phyloP scores from a whole-genome alignment of 345 rosid species.

The Populus deltoides region DNA sequence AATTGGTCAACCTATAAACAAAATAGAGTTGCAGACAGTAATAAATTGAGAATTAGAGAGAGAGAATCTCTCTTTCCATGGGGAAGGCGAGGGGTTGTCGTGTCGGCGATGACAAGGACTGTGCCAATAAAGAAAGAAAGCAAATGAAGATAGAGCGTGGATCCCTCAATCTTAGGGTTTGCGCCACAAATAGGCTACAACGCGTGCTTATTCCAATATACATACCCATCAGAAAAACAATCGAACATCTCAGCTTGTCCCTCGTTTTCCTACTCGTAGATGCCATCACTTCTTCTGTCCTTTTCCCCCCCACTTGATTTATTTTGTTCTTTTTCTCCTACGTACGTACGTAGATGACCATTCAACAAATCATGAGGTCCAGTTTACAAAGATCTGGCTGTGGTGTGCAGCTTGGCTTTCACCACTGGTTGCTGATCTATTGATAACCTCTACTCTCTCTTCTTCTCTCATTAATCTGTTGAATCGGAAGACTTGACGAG shows the following conservation, averaged over 20 bases:
- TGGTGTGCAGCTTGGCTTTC: too few relatives aligned
- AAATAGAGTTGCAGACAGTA: too few relatives aligned
- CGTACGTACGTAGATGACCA: not conserved
- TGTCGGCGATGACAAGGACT: not conserved
- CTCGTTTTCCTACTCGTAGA: not conserved
- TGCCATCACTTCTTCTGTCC: conserved; percentile 17
- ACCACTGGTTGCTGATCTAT: too few relatives aligned
- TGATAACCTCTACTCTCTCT: not conserved
- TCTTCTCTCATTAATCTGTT: not conserved
- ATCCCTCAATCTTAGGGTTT: conserved; percentile 17
- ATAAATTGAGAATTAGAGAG: not conserved
- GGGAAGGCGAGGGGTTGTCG: not conserved
- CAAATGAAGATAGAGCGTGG: not conserved
- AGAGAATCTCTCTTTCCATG: not conserved
- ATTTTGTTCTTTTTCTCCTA: not conserved
- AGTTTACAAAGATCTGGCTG: too few relatives aligned
- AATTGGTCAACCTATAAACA: too few relatives aligned
- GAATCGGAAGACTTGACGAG: not conserved
- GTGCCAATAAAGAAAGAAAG: not conserved
- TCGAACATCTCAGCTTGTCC: not conserved
- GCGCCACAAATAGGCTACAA: conserved; percentile 38
- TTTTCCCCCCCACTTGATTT: too few relatives aligned
- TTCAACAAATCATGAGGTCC: not conserved
- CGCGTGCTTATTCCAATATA: conserved; percentile 31
- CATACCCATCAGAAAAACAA: conserved; percentile 13